Conservation (phyloP, 371 early-diverging fungal genomes). For the Syncephalastrum racemosum region DNA sequence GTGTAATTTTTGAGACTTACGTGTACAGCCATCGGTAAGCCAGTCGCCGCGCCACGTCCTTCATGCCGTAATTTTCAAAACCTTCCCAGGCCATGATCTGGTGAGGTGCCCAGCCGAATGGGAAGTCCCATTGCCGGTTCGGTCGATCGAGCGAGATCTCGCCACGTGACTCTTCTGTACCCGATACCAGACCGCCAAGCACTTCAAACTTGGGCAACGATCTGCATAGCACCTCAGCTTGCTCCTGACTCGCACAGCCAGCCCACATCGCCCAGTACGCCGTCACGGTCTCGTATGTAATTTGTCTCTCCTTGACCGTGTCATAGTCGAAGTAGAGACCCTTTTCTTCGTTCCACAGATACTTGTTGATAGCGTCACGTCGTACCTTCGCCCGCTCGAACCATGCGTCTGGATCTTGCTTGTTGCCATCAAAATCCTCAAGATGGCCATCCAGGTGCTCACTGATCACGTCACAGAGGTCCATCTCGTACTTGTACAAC, state of each 20-base stretch:
- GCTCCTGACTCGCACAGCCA: conserved; percentile 54
- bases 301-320: conserved; percentile 38
- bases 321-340: conserved; percentile 59
- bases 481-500: conserved; percentile 89
- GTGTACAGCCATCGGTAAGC: conserved; percentile 94
- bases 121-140: conserved; percentile 93
- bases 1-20: conserved; percentile 26
- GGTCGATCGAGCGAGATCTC: conserved; percentile 72
- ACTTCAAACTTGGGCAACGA: conserved; percentile 72
- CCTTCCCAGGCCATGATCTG: conserved; percentile 94
- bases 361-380: conserved; percentile 51
- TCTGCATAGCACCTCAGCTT: conserved; percentile 55
- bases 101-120: conserved; percentile 95
- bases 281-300: conserved; percentile 67
- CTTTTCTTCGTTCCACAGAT: conserved; percentile 59
- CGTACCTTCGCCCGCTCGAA: conserved; percentile 43
- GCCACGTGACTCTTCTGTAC: conserved; percentile 84
- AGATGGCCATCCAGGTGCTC: conserved; percentile 50
- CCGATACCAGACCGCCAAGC: conserved; percentile 78
- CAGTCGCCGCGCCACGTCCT: conserved; percentile 68
- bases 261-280: conserved; percentile 74
- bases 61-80: conserved; percentile 74
- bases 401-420: conserved; percentile 41
- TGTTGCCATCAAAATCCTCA: conserved; percentile 27
- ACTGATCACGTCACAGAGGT: conserved; percentile 43